These are phyloP conservation scores for Kuraishia cidri DNA, from an alignment of 805 yeast species.

Conservation along the genomic window DNA sequence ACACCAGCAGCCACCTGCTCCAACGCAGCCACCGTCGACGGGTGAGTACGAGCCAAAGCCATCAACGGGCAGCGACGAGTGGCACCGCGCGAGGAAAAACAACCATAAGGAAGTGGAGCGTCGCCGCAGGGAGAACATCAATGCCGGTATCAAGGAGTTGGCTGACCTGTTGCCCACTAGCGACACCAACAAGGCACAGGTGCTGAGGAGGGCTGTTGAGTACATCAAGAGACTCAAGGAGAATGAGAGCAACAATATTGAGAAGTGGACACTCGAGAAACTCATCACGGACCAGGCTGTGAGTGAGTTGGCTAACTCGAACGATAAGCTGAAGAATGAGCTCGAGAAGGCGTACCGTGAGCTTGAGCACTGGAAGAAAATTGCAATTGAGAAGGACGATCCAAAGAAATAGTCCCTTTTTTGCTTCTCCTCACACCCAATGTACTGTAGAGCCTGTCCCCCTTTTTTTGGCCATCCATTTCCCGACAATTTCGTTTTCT, in stretches of 20 bases:
- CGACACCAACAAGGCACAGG: constrained; percentile 87
- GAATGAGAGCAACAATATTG: constrained; percentile 81
- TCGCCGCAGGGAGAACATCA: constrained; percentile 83
- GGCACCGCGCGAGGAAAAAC: constrained; percentile 76
- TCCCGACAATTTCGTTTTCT: background rate
- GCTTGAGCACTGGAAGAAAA: constrained; percentile 72
- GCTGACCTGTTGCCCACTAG: constrained; percentile 72
- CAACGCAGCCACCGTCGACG: too few relatives aligned
- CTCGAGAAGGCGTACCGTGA: constrained; percentile 89
- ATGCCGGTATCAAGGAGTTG: constrained; percentile 75
- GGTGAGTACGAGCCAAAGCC: too few relatives aligned
- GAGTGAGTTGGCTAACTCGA: constrained; percentile 73
- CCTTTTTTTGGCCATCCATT: constrained; percentile 1
- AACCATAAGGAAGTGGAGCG: constrained; percentile 96
- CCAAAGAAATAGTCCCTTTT: background rate
- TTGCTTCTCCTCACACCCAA: too few relatives aligned
- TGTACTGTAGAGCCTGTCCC: constrained; percentile 4
- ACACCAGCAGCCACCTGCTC: too few relatives aligned
- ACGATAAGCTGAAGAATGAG: constrained; percentile 82
- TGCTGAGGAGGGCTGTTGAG: constrained; percentile 81
- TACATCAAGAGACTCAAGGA: constrained; percentile 85
- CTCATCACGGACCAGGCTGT: constrained; percentile 87
- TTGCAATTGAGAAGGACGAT: constrained; percentile 14
- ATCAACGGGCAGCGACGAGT: constrained; percentile 68
- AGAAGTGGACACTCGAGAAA: constrained; percentile 93